phyloP scores from a whole-genome alignment of 805 yeast species.

The Wickerhamiella allomyrinae region DNA sequence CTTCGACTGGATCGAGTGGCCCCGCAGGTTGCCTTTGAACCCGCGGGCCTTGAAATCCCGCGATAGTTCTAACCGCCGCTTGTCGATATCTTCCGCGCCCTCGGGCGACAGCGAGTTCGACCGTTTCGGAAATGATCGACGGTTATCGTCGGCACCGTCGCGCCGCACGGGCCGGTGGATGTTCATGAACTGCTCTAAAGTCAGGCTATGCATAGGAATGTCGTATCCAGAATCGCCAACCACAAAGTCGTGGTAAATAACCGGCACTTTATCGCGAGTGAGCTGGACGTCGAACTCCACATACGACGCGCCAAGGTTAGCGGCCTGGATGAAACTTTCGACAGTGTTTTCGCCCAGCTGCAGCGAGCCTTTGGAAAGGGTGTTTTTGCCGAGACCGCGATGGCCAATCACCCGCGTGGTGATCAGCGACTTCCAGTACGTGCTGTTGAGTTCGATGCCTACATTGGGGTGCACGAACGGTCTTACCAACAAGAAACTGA shows the following conservation, averaged over 20 bases:
- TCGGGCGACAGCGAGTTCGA: conserved; percentile 29
- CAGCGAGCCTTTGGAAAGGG: conserved; percentile 52
- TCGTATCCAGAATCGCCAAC: conserved; percentile 95
- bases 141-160: conserved; percentile 5
- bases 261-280: conserved; percentile 83
- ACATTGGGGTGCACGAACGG: conserved; percentile 61
- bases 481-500: conserved; percentile 56
- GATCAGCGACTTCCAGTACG: conserved; percentile 84
- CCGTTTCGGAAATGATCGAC: conserved; percentile 14
- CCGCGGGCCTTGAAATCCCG: conserved; percentile 75
- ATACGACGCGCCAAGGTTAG: conserved; percentile 88
- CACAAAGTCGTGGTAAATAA: conserved; percentile 83
- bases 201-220: conserved; percentile 86
- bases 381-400: conserved; percentile 86
- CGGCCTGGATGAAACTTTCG: conserved; percentile 90
- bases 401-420: conserved; percentile 91
- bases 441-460: conserved; percentile 49
- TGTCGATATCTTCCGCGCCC: conserved; percentile 20
- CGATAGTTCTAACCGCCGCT: conserved; percentile 69
- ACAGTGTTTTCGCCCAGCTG: conserved; percentile 94
- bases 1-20: conserved; percentile 76
- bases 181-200: conserved; percentile 63
- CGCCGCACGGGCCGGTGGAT: conserved; percentile 13
- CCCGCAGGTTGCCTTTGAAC: conserved; percentile 86
- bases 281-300: conserved; percentile 95